Evolutionary conservation across 2,329 filamentous ascomycete species (phyloP).

Genomic region (Stemphylium lycopersici): DNA sequence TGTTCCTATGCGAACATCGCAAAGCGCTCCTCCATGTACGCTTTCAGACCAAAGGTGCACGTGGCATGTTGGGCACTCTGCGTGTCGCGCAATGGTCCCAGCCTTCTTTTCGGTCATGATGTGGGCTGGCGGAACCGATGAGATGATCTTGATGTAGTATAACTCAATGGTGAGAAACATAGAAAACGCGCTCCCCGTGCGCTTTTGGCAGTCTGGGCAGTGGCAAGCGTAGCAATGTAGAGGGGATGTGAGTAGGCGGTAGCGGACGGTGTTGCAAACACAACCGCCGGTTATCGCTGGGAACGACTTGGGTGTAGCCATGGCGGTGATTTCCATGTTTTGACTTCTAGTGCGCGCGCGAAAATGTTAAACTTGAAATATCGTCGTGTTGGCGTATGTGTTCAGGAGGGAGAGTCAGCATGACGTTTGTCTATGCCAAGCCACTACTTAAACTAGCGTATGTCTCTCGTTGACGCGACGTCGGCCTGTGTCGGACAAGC

Average conservation of each 20-base stretch:
- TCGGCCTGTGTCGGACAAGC: too few species aligned
- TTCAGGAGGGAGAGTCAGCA: too few species aligned
- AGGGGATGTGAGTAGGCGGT: slow-evolving; percentile 35
- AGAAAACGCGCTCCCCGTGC: slow-evolving; percentile 32
- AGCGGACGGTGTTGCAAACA: slow-evolving; percentile 31
- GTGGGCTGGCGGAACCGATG: slow-evolving; percentile 16
- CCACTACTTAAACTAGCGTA: too few species aligned
- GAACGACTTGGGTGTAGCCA: slow-evolving; percentile 21
- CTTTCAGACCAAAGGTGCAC: slow-evolving; percentile 29
- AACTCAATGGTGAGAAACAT: slow-evolving; percentile 32
- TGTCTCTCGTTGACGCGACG: too few species aligned
- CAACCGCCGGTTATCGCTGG: slow-evolving; percentile 40
- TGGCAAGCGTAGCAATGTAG: slow-evolving; percentile 43
- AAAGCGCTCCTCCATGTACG: slow-evolving; percentile 6
- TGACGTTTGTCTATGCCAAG: too few species aligned
- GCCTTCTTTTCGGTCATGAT: slow-evolving; percentile 1
- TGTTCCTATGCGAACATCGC: slow-evolving; percentile 31
- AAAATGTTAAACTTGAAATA: too few species aligned
- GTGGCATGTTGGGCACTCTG: slow-evolving; percentile 31
- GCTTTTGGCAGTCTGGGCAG: slow-evolving; percentile 38
- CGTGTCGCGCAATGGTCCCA: not conserved
- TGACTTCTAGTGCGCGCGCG: too few species aligned
- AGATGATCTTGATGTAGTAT: slow-evolving; percentile 28
- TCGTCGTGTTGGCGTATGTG: too few species aligned
- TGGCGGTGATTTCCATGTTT: not conserved